These are phyloP conservation scores for Malania oleifera DNA, from an alignment of 164 flowering plant species.

Conservation along the genomic window DNA sequence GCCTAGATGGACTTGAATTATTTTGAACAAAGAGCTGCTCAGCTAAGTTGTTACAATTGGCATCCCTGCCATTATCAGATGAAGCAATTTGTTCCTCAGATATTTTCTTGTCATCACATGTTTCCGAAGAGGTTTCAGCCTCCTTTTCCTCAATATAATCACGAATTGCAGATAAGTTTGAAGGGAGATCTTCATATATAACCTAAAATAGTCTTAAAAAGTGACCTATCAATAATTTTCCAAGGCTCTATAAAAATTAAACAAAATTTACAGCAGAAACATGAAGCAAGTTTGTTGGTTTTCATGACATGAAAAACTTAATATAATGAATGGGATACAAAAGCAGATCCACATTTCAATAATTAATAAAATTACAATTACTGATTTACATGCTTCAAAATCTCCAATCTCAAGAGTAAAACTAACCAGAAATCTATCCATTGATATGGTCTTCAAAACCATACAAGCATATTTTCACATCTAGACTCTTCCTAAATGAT, in stretches of 20 bases:
- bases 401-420: too few relatives aligned
- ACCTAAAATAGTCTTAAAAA: constrained; percentile 39
- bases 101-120: constrained; percentile 10
- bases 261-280: not conserved
- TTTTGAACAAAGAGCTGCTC: constrained; percentile 14
- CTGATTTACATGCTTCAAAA: too few relatives aligned
- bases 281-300: not conserved
- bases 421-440: too few relatives aligned
- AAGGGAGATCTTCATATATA: constrained; percentile 95
- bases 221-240: not conserved
- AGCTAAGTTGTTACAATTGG: not conserved
- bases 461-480: too few relatives aligned
- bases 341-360: not conserved
- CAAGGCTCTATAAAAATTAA: not conserved
- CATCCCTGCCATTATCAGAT: constrained; percentile 15
- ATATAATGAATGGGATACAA: not conserved
- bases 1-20: constrained; percentile 23
- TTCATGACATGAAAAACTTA: not conserved
- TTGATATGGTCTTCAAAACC: too few relatives aligned
- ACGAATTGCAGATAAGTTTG: constrained; percentile 89
- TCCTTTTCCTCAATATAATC: constrained; percentile 70
- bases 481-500: too few relatives aligned
- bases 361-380: too few relatives aligned
- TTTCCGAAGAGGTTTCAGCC: constrained; percentile 20
- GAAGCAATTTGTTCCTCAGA: constrained; percentile 20